phyloP scores from a whole-genome alignment of 2,329 filamentous ascomycete species.

The Ceratocystiopsis brevicomis region DNA sequence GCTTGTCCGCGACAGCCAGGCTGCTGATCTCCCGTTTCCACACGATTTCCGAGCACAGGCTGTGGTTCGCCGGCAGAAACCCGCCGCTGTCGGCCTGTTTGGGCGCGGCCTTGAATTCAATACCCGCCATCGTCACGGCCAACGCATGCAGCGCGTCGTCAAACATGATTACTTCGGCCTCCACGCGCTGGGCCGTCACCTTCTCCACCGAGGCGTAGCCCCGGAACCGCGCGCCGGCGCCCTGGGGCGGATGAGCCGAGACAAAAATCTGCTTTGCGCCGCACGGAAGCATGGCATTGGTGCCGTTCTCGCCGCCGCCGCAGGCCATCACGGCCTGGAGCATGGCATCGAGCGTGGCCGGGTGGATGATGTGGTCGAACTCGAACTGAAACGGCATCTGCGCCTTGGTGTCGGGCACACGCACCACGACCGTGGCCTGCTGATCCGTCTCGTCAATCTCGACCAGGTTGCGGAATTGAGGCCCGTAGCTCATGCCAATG shows the following conservation, averaged over 20 bases:
- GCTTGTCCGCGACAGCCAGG: slow-evolving; percentile 1
- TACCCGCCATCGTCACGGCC: slow-evolving; percentile 24
- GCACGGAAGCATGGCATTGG: slow-evolving; percentile 28
- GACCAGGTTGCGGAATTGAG: slow-evolving; percentile 28
- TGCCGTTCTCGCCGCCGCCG: slow-evolving; percentile 13
- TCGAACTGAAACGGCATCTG: slow-evolving; percentile 35
- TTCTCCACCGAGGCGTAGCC: slow-evolving; percentile 22
- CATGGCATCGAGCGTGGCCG: slow-evolving; percentile 35
- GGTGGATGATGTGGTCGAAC: slow-evolving; percentile 36
- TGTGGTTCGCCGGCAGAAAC: slow-evolving; percentile 29
- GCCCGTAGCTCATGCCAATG: slow-evolving; percentile 32
- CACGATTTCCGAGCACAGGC: slow-evolving; percentile 27
- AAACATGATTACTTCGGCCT: slow-evolving; percentile 25
- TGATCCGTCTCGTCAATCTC: slow-evolving; percentile 7
- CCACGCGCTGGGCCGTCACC: slow-evolving; percentile 19
- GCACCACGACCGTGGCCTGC: too few relatives aligned
- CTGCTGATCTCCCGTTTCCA: slow-evolving; percentile 24
- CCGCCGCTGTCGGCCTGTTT: slow-evolving; percentile 11
- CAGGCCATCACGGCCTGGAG: slow-evolving; percentile 33
- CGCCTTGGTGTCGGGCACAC: slow-evolving; percentile 27
- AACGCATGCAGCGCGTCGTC: slow-evolving; percentile 16
- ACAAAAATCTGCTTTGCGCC: slow-evolving; percentile 27
- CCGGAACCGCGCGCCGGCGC: slow-evolving; percentile 17
- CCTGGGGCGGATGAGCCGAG: slow-evolving; percentile 19
- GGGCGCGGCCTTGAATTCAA: slow-evolving; percentile 23